Percentiles rank a stretch among this genome's conserved stretches.
Evolutionary conservation across 2,329 filamentous ascomycete genomes (phyloP).

Genomic region (Metarhizium humberi): DNA sequence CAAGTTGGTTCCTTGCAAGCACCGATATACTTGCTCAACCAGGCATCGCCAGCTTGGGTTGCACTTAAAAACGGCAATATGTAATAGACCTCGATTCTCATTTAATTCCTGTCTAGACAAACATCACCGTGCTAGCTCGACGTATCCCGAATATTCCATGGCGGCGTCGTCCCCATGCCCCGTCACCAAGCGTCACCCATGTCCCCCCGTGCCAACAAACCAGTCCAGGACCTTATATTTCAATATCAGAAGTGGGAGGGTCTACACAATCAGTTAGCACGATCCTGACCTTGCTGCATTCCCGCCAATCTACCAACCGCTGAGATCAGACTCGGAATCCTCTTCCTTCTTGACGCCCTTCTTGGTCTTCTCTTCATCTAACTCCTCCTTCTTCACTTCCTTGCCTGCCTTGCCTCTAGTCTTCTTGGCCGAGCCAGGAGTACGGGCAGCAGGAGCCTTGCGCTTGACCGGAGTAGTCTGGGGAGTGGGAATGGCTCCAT

Average conservation of each 20-base stretch:
- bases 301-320: slow-evolving; percentile 10
- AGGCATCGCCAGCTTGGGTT: no score
- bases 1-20: no score
- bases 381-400: slow-evolving; percentile 17
- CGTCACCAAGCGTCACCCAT: no score
- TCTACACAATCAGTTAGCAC: neutral
- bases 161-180: no score
- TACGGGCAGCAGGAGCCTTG: slow-evolving; percentile 17
- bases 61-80: no score
- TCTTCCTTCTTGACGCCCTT: slow-evolving; percentile 13
- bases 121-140: neutral
- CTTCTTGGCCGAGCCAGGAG: slow-evolving; percentile 16
- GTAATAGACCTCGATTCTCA: no score
- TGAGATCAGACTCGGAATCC: slow-evolving; percentile 15
- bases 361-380: slow-evolving; percentile 13
- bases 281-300: slow-evolving; percentile 1
- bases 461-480: slow-evolving; percentile 18
- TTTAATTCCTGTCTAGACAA: neutral
- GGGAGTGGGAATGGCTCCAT: slow-evolving; percentile 3
- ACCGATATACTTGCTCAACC: no score
- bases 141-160: neutral
- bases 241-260: neutral
- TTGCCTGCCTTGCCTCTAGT: slow-evolving; percentile 12
- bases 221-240: neutral
- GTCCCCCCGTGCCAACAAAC: neutral